Conservation (phyloP, 139 green algal genomes). For the Dunaliella primolecta region DNA sequence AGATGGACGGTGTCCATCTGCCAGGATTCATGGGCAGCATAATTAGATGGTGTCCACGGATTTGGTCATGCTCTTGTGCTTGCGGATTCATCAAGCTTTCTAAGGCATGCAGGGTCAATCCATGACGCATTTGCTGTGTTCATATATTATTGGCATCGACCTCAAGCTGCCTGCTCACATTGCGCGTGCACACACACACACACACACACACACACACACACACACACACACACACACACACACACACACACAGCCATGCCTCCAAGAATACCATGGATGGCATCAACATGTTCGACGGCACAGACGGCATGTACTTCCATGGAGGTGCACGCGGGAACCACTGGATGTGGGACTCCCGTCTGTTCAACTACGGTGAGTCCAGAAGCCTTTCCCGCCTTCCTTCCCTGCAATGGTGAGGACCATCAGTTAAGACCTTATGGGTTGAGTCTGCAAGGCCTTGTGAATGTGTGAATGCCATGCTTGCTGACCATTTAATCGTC, state of each 20-base stretch:
- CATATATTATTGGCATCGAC: background rate
- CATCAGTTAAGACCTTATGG: too few species aligned
- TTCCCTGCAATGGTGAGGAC: background rate
- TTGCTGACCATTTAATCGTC: too few species aligned
- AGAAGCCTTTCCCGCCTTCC: too few species aligned
- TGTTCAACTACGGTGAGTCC: constrained; percentile 96
- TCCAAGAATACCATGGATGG: constrained; percentile 94
- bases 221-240: background rate
- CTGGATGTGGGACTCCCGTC: constrained; percentile 98
- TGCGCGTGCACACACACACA: background rate
- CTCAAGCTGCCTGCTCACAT: background rate
- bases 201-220: background rate
- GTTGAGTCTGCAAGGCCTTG: too few species aligned
- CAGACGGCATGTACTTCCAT: constrained; percentile 91
- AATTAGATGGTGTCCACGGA: too few species aligned
- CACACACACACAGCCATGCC: constrained; percentile 73
- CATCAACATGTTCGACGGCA: constrained; percentile 99
- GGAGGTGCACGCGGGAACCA: constrained; percentile 82
- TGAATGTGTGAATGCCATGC: too few species aligned
- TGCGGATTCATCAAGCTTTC: too few species aligned
- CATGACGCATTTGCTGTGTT: background rate
- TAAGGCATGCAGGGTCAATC: background rate
- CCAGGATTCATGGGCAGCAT: too few species aligned
- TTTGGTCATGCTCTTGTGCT: too few species aligned
- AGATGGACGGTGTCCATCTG: too few species aligned